Evolutionary conservation across 208 protist species (phyloP).

Genomic region (Leishmania aethiopica): DNA sequence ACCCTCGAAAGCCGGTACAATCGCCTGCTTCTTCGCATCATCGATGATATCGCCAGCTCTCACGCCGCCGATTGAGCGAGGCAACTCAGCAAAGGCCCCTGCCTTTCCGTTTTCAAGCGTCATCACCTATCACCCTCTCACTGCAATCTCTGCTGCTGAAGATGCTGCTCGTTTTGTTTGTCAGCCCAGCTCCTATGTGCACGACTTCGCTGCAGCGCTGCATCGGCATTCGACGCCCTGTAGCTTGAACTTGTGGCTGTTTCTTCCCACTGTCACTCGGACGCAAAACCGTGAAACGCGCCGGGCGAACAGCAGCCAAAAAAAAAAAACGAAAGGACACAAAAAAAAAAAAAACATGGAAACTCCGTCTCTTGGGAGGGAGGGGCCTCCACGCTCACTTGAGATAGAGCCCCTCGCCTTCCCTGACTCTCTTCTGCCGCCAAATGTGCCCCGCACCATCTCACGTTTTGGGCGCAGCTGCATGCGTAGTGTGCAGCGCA

Average conservation of each 20-base stretch:
- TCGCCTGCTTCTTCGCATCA: slow-evolving; percentile 20
- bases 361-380: background rate
- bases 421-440: background rate
- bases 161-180: background rate
- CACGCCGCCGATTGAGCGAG: background rate
- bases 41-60: background rate
- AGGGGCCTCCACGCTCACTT: background rate
- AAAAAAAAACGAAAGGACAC: background rate
- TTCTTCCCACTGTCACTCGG: background rate
- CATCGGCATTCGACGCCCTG: background rate
- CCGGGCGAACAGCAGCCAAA: background rate
- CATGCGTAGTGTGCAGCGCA: background rate
- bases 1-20: slow-evolving; percentile 24
- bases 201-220: background rate
- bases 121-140: background rate
- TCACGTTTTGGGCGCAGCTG: background rate
- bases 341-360: background rate
- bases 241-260: background rate
- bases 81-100: background rate
- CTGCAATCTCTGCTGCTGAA: background rate
- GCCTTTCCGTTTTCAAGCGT: background rate
- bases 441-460: background rate
- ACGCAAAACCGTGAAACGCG: background rate
- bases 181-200: background rate
- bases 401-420: background rate